phyloP scores from a whole-genome alignment of 2,329 filamentous ascomycete genomes.

The Pyricularia sp. region DNA sequence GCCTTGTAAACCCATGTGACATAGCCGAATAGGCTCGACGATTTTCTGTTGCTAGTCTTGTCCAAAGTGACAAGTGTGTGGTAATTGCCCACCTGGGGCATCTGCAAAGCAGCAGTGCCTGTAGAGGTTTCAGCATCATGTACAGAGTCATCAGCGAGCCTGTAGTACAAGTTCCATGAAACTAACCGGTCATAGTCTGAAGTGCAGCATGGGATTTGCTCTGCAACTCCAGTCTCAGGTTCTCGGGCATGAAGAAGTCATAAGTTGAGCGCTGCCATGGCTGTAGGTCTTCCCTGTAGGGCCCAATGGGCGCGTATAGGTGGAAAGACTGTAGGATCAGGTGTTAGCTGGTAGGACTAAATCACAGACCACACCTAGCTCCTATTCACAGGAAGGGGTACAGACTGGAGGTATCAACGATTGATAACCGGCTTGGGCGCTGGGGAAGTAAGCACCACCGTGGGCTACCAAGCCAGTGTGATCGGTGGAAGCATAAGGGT shows the following conservation, averaged over 20 bases:
- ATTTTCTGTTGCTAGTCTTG: conserved; percentile 63
- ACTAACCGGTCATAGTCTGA: conserved; percentile 71
- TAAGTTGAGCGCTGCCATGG: conserved; percentile 80
- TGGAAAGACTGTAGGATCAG: conserved; percentile 51
- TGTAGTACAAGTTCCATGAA: background rate
- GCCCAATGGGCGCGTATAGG: conserved; percentile 79
- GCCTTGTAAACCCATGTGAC: conserved; percentile 95
- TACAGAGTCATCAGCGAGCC: background rate
- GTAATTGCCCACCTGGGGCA: conserved; percentile 55
- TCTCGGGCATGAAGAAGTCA: conserved; percentile 86
- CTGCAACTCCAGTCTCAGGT: conserved; percentile 78
- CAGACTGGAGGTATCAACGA: conserved; percentile 51
- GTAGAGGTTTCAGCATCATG: conserved; percentile 40
- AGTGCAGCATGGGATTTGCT: conserved; percentile 78
- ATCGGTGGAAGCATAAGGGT: conserved; percentile 68
- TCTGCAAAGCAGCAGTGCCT: conserved; percentile 24
- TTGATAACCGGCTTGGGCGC: conserved; percentile 38
- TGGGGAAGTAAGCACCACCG: conserved; percentile 57
- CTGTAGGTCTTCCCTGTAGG: conserved; percentile 70
- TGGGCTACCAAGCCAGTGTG: conserved; percentile 45
- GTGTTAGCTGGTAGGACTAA: background rate
- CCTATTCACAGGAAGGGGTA: background rate
- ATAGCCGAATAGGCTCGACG: conserved; percentile 72
- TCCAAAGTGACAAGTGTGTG: conserved; percentile 89
- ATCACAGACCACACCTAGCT: background rate